phyloP scores from a whole-genome alignment of 371 early-diverging fungal species.

The Rhizopus delemar region DNA sequence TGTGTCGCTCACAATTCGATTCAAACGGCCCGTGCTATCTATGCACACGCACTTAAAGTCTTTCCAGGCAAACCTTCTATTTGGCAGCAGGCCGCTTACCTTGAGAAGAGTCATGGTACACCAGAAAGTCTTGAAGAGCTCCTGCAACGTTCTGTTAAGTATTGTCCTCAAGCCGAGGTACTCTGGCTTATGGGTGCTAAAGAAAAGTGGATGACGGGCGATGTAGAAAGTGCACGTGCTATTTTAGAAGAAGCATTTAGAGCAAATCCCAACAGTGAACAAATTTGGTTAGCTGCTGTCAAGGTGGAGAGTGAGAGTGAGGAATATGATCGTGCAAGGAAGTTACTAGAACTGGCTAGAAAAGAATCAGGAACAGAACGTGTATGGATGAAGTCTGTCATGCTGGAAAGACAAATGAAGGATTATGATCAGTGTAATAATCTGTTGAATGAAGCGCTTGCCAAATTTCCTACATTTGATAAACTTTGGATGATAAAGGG shows the following conservation, averaged over 20 bases:
- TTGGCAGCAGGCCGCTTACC: slow-evolving; percentile 86
- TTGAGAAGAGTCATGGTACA: slow-evolving; percentile 89
- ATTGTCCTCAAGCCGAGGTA: slow-evolving; percentile 91
- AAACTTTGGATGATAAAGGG: slow-evolving; percentile 95
- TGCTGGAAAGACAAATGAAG: slow-evolving; percentile 81
- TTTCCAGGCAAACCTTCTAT: slow-evolving; percentile 81
- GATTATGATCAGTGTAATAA: slow-evolving; percentile 66
- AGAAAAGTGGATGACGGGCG: slow-evolving; percentile 88
- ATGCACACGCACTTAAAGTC: slow-evolving; percentile 76
- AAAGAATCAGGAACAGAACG: slow-evolving; percentile 68
- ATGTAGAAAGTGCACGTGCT: slow-evolving; percentile 83
- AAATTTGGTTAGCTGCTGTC: slow-evolving; percentile 94
- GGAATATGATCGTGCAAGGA: slow-evolving; percentile 79
- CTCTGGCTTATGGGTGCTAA: slow-evolving; percentile 97
- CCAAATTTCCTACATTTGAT: slow-evolving; percentile 73
- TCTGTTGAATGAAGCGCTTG: slow-evolving; percentile 71
- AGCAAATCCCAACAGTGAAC: slow-evolving; percentile 90
- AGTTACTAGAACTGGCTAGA: slow-evolving; percentile 77
- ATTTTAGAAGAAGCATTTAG: slow-evolving; percentile 86
- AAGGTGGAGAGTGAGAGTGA: slow-evolving; percentile 91
- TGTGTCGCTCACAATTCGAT: slow-evolving; percentile 64
- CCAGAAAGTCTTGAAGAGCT: slow-evolving; percentile 76
- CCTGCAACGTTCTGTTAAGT: slow-evolving; percentile 81
- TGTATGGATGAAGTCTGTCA: slow-evolving; percentile 95
- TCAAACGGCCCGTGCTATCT: slow-evolving; percentile 88